phyloP scores from a whole-genome alignment of 441 rosid genomes.

The Gossypium gossypioides region DNA sequence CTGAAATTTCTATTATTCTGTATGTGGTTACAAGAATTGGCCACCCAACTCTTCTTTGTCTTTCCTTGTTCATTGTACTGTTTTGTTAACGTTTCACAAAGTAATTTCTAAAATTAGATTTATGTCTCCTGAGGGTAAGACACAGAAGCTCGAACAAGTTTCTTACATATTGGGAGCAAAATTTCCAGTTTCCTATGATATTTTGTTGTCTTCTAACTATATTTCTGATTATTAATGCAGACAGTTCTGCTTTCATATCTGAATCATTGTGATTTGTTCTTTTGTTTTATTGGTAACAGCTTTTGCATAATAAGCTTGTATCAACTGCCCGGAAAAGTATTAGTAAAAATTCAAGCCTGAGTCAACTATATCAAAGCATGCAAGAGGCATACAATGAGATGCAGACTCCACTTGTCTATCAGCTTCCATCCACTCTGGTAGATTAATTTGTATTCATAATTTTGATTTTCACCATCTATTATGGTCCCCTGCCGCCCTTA shows the following conservation, averaged over 20 bases:
- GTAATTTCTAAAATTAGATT: background rate
- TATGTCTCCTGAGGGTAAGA: background rate
- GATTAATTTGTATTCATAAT: conserved; percentile 7
- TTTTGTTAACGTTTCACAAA: background rate
- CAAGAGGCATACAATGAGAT: conserved; percentile 59
- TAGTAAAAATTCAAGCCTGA: conserved; percentile 41
- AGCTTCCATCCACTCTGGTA: conserved; percentile 51
- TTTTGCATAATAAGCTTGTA: conserved; percentile 55
- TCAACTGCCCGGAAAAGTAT: conserved; percentile 54
- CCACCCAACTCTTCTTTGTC: background rate
- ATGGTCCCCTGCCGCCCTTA: conserved; percentile 11
- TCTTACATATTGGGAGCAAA: background rate
- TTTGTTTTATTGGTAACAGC: conserved; percentile 32
- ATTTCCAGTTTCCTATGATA: conserved; percentile 3
- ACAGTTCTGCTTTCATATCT: conserved; percentile 3
- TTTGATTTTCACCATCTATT: conserved; percentile 6
- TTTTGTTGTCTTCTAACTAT: background rate
- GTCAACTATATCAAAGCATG: conserved; percentile 56
- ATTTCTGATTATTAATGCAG: background rate
- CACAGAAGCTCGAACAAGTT: background rate
- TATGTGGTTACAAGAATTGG: background rate
- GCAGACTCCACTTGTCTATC: conserved; percentile 64
- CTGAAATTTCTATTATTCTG: background rate
- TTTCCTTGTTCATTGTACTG: background rate
- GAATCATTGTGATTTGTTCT: background rate